These are phyloP conservation scores for Toxoplasma gondii DNA, from an alignment of 169 alveolate species.

Conservation along the genomic window DNA sequence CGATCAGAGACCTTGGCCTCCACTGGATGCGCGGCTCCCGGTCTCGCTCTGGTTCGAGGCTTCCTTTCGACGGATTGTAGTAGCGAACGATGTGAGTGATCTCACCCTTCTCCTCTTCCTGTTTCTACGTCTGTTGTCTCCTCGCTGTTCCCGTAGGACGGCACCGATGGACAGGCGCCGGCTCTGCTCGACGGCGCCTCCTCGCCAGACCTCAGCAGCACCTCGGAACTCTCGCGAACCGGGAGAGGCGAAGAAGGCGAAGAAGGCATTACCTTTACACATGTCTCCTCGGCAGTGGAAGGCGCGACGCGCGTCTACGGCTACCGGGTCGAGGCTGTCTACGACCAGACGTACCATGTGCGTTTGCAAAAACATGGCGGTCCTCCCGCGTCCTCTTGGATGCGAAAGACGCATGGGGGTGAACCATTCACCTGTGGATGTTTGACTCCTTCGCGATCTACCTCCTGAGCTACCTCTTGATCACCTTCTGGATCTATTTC, in stretches of 20 bases:
- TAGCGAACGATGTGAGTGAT: too few species aligned
- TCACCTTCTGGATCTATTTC: too few species aligned
- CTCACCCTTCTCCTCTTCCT: too few species aligned
- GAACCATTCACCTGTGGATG: too few species aligned
- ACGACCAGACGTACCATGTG: constrained; percentile 40
- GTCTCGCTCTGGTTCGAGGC: too few species aligned
- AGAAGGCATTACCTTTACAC: constrained; percentile 20
- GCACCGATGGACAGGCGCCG: not conserved
- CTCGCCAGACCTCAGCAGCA: not conserved
- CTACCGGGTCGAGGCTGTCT: constrained; percentile 51
- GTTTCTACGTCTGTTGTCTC: not conserved
- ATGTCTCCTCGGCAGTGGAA: constrained; percentile 40
- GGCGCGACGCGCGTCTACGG: constrained; percentile 42
- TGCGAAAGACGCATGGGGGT: too few species aligned
- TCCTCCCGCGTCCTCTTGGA: not conserved
- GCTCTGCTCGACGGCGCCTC: not conserved
- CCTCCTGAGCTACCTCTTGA: too few species aligned
- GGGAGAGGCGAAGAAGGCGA: not conserved
- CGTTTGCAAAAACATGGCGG: not conserved
- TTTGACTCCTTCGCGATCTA: too few species aligned
- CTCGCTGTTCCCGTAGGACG: not conserved
- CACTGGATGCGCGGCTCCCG: too few species aligned
- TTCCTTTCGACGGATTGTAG: too few species aligned
- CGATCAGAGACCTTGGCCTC: too few species aligned
- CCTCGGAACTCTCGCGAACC: not conserved